Percentiles rank a stretch among this genome's conserved stretches.
Evolutionary conservation across 129 eudicot genomes (phyloP).

Genomic region (Sambucus nigra): DNA sequence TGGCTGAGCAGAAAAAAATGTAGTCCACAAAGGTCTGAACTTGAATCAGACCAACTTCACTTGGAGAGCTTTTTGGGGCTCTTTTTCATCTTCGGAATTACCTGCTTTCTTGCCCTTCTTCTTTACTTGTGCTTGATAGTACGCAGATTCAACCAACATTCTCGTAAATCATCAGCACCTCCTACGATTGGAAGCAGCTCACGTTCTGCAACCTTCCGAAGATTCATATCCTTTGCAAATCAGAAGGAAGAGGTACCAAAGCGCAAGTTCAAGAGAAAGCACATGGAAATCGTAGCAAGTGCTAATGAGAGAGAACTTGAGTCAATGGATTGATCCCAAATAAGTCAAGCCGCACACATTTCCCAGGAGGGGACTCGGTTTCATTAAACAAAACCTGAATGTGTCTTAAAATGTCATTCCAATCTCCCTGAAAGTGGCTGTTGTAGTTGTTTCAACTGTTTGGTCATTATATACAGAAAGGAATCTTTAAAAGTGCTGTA

Average conservation of each 20-base stretch:
- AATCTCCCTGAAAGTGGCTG: no score
- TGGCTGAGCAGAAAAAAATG: neutral
- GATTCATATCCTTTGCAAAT: conserved; percentile 67
- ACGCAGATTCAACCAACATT: conserved; percentile 31
- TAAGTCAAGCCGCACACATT: conserved; percentile 26
- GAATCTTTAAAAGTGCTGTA: no score
- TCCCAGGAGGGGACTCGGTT: neutral
- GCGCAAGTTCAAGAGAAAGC: conserved; percentile 54
- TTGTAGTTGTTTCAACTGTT: no score
- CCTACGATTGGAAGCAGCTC: conserved; percentile 24
- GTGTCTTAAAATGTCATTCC: no score
- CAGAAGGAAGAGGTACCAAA: conserved; percentile 51
- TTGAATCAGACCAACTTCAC: conserved; percentile 45
- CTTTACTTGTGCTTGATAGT: conserved; percentile 35
- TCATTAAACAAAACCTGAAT: neutral
- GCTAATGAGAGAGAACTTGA: conserved; percentile 24
- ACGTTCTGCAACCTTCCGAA: conserved; percentile 29
- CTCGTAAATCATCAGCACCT: conserved; percentile 14
- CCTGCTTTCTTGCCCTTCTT: conserved; percentile 51
- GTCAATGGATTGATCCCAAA: conserved; percentile 24
- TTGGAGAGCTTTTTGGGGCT: conserved; percentile 68
- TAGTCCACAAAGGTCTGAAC: conserved; percentile 13
- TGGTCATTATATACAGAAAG: no score
- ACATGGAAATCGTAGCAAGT: conserved; percentile 17
- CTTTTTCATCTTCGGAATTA: conserved; percentile 58